phyloP scores from a whole-genome alignment of 495 filamentous ascomycete species.

The Cercophora newfieldiana region DNA sequence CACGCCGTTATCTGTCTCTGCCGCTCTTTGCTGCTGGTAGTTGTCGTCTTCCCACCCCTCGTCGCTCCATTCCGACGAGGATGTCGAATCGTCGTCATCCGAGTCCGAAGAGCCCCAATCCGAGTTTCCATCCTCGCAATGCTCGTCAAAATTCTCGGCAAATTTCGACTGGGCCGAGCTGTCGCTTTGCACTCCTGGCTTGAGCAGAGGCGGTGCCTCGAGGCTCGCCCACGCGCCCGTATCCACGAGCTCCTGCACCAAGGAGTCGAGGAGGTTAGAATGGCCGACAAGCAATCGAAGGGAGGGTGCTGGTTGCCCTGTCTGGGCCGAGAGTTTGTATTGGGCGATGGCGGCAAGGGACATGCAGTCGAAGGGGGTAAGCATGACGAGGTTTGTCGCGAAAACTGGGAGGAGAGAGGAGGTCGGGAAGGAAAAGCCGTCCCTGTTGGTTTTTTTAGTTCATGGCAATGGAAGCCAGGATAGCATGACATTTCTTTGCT shows the following conservation, averaged over 20 bases:
- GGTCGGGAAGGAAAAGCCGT: slow-evolving; percentile 1
- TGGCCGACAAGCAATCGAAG: slow-evolving; percentile 8
- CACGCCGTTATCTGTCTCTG: slow-evolving; percentile 7
- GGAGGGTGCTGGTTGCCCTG: slow-evolving; percentile 1
- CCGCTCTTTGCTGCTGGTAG: slow-evolving; percentile 3
- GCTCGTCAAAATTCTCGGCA: slow-evolving; percentile 8
- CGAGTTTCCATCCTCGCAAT: slow-evolving; percentile 4
- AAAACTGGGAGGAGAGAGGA: slow-evolving; percentile 2
- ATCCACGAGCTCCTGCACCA: slow-evolving; percentile 4
- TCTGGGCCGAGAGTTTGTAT: slow-evolving; percentile 7
- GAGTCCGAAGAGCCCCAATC: slow-evolving; percentile 3
- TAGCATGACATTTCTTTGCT: slow-evolving; percentile 7
- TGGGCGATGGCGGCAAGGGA: background rate
- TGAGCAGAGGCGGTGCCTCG: slow-evolving; percentile 1
- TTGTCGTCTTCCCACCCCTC: slow-evolving; percentile 8
- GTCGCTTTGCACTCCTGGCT: slow-evolving; percentile 6
- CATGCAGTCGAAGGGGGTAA: slow-evolving; percentile 2
- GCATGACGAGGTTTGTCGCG: slow-evolving; percentile 4
- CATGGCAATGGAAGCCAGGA: slow-evolving; percentile 3
- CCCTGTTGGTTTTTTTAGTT: slow-evolving; percentile 6
- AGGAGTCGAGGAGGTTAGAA: slow-evolving; percentile 2
- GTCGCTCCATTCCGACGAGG: slow-evolving; percentile 5
- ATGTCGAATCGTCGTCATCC: slow-evolving; percentile 7
- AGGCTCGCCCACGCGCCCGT: slow-evolving; percentile 4
- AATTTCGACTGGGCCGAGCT: slow-evolving; percentile 4